Conservation (phyloP, 2,329 filamentous ascomycete species). For the Colletotrichum tanaceti region DNA sequence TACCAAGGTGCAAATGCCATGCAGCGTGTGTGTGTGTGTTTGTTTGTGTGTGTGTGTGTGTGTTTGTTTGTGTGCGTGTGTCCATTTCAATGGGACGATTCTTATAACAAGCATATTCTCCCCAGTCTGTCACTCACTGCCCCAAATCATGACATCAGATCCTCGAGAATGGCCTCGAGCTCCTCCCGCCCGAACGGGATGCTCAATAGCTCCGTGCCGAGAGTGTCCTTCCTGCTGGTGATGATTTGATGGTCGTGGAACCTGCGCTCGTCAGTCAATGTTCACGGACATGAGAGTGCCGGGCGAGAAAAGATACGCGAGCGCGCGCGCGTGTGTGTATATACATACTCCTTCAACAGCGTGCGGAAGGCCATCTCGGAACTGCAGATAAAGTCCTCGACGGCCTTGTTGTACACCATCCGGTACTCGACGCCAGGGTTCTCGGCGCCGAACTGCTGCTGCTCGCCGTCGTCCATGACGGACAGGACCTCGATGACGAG, state of each 20-base stretch:
- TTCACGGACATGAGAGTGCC: no score
- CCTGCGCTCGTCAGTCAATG: slow-evolving; percentile 53
- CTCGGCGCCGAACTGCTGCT: slow-evolving; percentile 54
- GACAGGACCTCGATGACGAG: slow-evolving; percentile 86
- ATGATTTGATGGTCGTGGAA: slow-evolving; percentile 99
- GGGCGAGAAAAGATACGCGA: no score
- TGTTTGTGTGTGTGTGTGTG: no score
- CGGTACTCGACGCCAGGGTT: slow-evolving; percentile 86
- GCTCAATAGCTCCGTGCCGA: slow-evolving; percentile 86
- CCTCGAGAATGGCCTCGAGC: slow-evolving; percentile 88
- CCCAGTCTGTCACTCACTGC: no score
- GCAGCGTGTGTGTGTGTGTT: no score
- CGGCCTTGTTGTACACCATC: slow-evolving; percentile 92
- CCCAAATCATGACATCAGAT: slow-evolving; percentile 59
- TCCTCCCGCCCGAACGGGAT: slow-evolving; percentile 90
- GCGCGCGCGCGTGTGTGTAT: no score
- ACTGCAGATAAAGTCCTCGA: slow-evolving; percentile 96
- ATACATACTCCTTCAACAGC: slow-evolving; percentile 84
- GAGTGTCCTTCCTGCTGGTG: slow-evolving; percentile 83
- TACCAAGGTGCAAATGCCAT: neutral
- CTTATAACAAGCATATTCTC: no score
- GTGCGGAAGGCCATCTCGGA: slow-evolving; percentile 97
- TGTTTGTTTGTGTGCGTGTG: neutral
- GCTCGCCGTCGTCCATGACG: slow-evolving; percentile 71
- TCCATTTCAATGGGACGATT: neutral